These are phyloP conservation scores for Magnolia kwangsiensis DNA, from an alignment of 164 flowering plant genomes.

Conservation along the genomic window DNA sequence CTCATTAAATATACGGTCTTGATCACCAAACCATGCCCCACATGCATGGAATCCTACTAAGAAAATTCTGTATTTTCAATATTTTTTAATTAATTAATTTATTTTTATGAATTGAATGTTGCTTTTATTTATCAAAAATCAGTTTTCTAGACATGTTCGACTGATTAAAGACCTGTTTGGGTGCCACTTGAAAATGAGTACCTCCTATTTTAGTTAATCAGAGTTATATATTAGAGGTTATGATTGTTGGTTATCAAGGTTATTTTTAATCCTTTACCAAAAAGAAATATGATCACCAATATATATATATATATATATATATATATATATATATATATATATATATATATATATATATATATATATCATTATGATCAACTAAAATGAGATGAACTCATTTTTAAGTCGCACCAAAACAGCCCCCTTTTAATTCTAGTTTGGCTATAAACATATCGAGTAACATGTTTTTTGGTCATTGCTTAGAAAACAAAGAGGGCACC, in stretches of 20 bases:
- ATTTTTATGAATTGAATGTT: too few relatives aligned
- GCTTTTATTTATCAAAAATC: too few relatives aligned
- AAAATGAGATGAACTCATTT: background rate
- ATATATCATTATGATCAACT: background rate
- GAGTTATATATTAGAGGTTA: background rate
- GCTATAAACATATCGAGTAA: background rate
- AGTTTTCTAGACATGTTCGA: too few relatives aligned
- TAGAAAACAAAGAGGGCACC: constrained; percentile 87
- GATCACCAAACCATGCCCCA: too few relatives aligned
- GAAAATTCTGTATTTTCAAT: too few relatives aligned
- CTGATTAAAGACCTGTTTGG: too few relatives aligned
- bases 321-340: too few relatives aligned
- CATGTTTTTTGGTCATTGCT: constrained; percentile 4
- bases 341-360: too few relatives aligned
- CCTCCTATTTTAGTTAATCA: background rate
- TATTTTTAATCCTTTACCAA: background rate
- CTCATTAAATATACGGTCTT: too few relatives aligned
- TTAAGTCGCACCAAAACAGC: background rate
- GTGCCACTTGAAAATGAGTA: background rate
- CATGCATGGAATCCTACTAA: too few relatives aligned
- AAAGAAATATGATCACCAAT: background rate
- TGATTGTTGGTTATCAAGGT: background rate
- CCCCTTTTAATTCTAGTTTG: background rate
- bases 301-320: too few relatives aligned
- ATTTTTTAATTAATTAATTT: too few relatives aligned